phyloP scores from a whole-genome alignment of 345 rosid species.

The Sonneratia alba region DNA sequence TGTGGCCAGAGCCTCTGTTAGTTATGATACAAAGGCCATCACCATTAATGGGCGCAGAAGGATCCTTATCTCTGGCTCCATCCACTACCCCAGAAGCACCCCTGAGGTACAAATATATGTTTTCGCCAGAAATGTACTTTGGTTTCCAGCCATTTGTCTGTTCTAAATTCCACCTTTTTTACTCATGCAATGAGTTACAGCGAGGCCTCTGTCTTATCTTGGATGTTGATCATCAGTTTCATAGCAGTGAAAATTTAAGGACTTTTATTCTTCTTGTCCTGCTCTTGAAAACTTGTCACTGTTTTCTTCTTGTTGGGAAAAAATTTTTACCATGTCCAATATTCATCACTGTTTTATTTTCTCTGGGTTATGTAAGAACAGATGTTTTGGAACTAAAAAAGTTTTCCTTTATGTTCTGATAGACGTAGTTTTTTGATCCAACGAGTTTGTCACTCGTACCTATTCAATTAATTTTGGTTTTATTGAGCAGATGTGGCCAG shows the following conservation, averaged over 20 bases:
- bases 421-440: no score
- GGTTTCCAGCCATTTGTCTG: no score
- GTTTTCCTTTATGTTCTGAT: neutral
- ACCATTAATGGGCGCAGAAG: slow-evolving; percentile 81
- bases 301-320: neutral
- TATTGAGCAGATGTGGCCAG: slow-evolving; percentile 93
- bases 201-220: slow-evolving; percentile 11
- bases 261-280: neutral
- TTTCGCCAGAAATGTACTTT: slow-evolving; percentile 11
- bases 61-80: slow-evolving; percentile 95
- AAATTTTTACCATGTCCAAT: neutral
- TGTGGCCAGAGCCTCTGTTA: slow-evolving; percentile 58
- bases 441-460: no score
- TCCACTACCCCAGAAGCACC: slow-evolving; percentile 95
- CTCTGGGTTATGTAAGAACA: neutral
- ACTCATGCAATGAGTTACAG: no score
- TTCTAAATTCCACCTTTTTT: no score
- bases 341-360: neutral
- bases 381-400: neutral
- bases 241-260: no score
- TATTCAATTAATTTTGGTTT: slow-evolving; percentile 7
- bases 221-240: no score
- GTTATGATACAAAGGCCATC: slow-evolving; percentile 75
- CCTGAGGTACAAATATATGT: slow-evolving; percentile 55
- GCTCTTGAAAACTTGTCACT: neutral